Conservation (phyloP, 2,329 filamentous ascomycete species). For the Penicillium sp. region DNA sequence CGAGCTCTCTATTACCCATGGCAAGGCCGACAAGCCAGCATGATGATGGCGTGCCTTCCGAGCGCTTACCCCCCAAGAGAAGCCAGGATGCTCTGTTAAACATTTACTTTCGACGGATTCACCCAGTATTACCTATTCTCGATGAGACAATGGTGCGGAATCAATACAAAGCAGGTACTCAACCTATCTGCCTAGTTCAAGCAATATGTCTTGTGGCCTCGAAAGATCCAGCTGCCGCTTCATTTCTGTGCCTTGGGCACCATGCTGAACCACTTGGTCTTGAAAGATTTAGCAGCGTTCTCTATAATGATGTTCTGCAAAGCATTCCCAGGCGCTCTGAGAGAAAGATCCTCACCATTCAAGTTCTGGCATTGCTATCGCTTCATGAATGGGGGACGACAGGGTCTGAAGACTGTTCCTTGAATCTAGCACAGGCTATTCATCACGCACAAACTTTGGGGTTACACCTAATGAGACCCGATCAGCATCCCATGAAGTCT, state of each 20-base stretch:
- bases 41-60: not conserved
- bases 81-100: constrained; percentile 28
- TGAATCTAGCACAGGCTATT: constrained; percentile 32
- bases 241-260: constrained; percentile 23
- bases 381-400: constrained; percentile 33
- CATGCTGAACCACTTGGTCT: not conserved
- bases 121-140: constrained; percentile 32
- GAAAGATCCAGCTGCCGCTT: constrained; percentile 28
- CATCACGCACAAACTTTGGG: constrained; percentile 35
- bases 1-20: not conserved
- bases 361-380: constrained; percentile 33
- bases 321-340: constrained; percentile 22
- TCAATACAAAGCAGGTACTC: constrained; percentile 21
- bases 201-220: constrained; percentile 26
- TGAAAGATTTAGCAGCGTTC: constrained; percentile 10
- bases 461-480: constrained; percentile 25
- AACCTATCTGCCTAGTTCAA: constrained; percentile 26
- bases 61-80: constrained; percentile 12
- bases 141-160: constrained; percentile 25
- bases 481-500: not conserved
- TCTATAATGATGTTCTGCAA: constrained; percentile 26
- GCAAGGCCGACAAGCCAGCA: not conserved
- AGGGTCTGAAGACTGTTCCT: constrained; percentile 33
- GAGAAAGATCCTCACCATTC: constrained; percentile 30
- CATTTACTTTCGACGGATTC: constrained; percentile 33